A percentile compares a stretch with the other conserved stretches of the same genome.
phyloP scores from a whole-genome alignment of 768 basidiomycete species.

The Suillus placidus region DNA sequence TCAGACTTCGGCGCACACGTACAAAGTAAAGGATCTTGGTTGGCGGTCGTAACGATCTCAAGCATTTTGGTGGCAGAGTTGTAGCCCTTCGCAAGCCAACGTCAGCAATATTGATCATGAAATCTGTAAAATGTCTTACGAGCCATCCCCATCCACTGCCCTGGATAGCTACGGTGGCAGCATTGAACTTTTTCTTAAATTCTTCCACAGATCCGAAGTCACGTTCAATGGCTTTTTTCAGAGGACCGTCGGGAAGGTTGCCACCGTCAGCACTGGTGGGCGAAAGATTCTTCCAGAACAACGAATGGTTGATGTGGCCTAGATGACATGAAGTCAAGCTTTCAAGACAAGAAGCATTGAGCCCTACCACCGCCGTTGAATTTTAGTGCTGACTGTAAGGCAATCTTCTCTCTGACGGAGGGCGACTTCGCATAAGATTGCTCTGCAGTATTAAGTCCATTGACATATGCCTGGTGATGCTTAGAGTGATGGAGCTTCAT shows the following conservation, averaged over 20 bases:
- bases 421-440: slow-evolving; percentile 70
- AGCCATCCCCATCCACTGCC: slow-evolving; percentile 99
- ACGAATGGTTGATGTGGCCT: slow-evolving; percentile 93
- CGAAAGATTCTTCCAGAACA: slow-evolving; percentile 98
- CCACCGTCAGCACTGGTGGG: slow-evolving; percentile 69
- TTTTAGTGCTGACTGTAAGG: slow-evolving; percentile 88
- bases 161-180: slow-evolving; percentile 89
- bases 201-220: slow-evolving; percentile 88
- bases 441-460: slow-evolving; percentile 91
- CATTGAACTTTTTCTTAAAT: slow-evolving; percentile 86
- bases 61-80: slow-evolving; percentile 69
- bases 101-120: neutral
- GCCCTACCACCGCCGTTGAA: slow-evolving; percentile 92
- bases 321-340: neutral
- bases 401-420: slow-evolving; percentile 75
- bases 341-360: neutral
- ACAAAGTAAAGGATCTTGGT: slow-evolving; percentile 91
- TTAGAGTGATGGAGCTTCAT: slow-evolving; percentile 94
- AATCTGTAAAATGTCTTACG: slow-evolving; percentile 41
- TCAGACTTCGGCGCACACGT: slow-evolving; percentile 20
- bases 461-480: slow-evolving; percentile 93
- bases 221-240: slow-evolving; percentile 74
- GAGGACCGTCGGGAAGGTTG: slow-evolving; percentile 60
- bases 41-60: slow-evolving; percentile 90
- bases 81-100: slow-evolving; percentile 55